Evolutionary conservation across 306 rosid species (phyloP), one percentile per base, ranked within the genome.

Genomic region (Lathyrus oleraceus): DNA sequence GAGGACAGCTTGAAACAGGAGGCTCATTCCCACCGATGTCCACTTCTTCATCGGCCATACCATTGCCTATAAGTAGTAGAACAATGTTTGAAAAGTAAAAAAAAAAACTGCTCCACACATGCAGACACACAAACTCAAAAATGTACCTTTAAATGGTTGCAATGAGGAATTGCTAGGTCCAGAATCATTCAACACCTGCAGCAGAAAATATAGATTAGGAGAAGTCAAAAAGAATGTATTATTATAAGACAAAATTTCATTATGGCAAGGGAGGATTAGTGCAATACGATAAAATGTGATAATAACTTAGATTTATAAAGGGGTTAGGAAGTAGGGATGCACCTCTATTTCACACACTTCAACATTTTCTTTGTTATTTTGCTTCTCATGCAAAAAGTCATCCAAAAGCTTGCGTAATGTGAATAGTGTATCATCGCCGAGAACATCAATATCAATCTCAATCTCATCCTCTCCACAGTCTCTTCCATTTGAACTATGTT

Each of bases 131-230:
- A 68, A 21, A 66, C 60, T 30, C 36, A 61, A 15, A 30, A 28
- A 69, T 56, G 61, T 71, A 91, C 97, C 97, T 91, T 86, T 87
- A 67, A 87, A 80, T 38, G 85, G 91, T 77, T 85, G 97, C 87
- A 91, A 75, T 16, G 97, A 88, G 69, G 91, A 88, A 80, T 88
- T 91, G 85, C 96, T 91, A 62, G 90, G 87, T 10, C 89, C 96
- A 56, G 92, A 87, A 65, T 88, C 96, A 76, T 88, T 86, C 76
- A 85, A 53, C 78, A 91, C 77, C 96, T 91, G 86, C 82, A 85
- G 53, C 19, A 80, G 70, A 78, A 39, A 78, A 70, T 21, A 75
- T 48, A 66, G 42, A 66, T 28, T 68, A 63, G 66, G 56, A 36
- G 12, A 70, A 62, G 62, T 78, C 61, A 72, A 57, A 49, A 4